Conservation (phyloP, 2,329 filamentous ascomycete species). For the Waltergamsia citrina region DNA sequence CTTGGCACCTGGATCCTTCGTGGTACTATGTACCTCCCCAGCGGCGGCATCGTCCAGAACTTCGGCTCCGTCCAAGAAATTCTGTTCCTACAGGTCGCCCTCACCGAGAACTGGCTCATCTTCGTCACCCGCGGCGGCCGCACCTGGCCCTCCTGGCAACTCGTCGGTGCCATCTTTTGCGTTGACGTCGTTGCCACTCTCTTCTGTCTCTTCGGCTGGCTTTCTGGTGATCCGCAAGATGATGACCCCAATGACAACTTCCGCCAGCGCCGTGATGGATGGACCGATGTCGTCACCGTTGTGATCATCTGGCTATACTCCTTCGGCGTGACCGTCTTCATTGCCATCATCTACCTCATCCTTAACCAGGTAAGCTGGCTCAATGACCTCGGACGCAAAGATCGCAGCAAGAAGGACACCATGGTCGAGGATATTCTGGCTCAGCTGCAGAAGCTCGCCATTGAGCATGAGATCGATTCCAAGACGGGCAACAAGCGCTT, state of each 20-base stretch:
- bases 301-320: conserved; percentile 57
- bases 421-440: conserved; percentile 58
- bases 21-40: conserved; percentile 57
- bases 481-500: conserved; percentile 29
- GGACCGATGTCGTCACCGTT: conserved; percentile 46
- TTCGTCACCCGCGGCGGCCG: conserved; percentile 66
- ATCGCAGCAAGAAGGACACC: conserved; percentile 51
- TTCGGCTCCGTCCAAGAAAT: conserved; percentile 68
- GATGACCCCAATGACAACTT: conserved; percentile 22
- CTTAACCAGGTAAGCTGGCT: conserved; percentile 50
- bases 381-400: conserved; percentile 53
- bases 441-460: conserved; percentile 53
- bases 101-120: conserved; percentile 72
- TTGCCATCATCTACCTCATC: conserved; percentile 55
- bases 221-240: conserved; percentile 40
- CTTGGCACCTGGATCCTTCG: conserved; percentile 65
- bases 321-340: conserved; percentile 56
- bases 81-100: conserved; percentile 62
- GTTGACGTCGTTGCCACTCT: conserved; percentile 65
- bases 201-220: conserved; percentile 69
- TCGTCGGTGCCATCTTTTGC: conserved; percentile 60
- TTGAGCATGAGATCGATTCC: conserved; percentile 47
- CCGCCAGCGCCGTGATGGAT: conserved; percentile 25
- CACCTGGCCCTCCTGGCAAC: conserved; percentile 67
- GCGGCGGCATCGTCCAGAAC: conserved; percentile 66